phyloP scores from a whole-genome alignment of 2,329 filamentous ascomycete genomes.

The Penicillium sp. region DNA sequence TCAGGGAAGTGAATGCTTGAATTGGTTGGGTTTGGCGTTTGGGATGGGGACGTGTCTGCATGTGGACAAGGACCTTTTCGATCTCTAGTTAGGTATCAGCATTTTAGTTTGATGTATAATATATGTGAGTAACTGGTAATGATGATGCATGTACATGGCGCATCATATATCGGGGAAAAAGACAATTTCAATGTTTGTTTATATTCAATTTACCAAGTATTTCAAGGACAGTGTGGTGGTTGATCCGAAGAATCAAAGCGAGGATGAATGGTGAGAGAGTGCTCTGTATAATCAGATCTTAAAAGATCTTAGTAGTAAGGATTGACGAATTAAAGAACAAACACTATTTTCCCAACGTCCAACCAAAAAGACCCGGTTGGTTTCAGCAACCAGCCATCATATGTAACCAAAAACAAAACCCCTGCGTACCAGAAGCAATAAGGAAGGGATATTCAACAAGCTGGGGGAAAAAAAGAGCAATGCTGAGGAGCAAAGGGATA shows the following conservation, averaged over 20 bases:
- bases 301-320: conserved; percentile 3
- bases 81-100: background rate
- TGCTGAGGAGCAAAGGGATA: conserved; percentile 24
- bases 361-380: conserved; percentile 15
- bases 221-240: background rate
- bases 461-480: conserved; percentile 12
- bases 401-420: conserved; percentile 17
- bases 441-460: conserved; percentile 18
- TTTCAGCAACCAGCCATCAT: conserved; percentile 16
- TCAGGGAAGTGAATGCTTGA: conserved; percentile 16
- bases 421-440: conserved; percentile 20
- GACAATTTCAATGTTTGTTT: background rate
- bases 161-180: background rate
- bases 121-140: background rate
- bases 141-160: background rate
- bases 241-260: background rate
- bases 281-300: background rate
- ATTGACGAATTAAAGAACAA: background rate
- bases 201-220: background rate
- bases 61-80: background rate
- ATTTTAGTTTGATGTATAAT: background rate
- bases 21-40: background rate
- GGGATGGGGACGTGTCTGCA: background rate
- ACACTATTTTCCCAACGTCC: conserved; percentile 16
- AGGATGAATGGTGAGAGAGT: background rate